Evolutionary conservation across 2,329 filamentous ascomycete genomes (phyloP), one percentile per base, ranked within the genome.

Genomic region (Penicillium sp.): DNA sequence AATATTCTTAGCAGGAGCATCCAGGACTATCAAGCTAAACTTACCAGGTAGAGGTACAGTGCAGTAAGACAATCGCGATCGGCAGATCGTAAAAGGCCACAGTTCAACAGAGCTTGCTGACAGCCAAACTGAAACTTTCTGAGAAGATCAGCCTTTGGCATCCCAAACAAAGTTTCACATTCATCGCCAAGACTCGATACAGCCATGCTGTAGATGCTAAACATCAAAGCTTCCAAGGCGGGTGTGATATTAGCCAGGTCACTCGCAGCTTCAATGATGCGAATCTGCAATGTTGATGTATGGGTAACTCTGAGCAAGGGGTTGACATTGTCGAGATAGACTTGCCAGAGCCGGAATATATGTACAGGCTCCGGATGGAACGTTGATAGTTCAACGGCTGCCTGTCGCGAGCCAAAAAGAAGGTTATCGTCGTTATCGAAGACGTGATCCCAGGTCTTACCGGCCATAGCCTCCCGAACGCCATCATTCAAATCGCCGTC

Each of bases 281-380:
- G 83, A n/a, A 77, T 79, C 70, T 91, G 88, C 0, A 90, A 76
- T 1, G 83, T 89, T 0, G 87, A 87, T 0, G 85, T 84, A 69
- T 91, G 89, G 0, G 86, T 88, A 58, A 91, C 80, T 69, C 90
- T 91, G 51, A 90, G 79, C 6, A 92, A 71, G 0, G 88, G 87
- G 66, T 91, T 87, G 66, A 91, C 85, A 67, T 90, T 90, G 64
- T 87, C 84, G 45, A 91, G 81, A 70, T 89, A 91, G 16, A 85
- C 81, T 73, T 90, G 87, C 88, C 89, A 91, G 10, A 78, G 68
- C 37, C 63, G 65, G 58, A 78, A 74, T 8, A 77, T 72, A 33
- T 71, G 68, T 3, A 66, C 53, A 3, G 66, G 62, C 13, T 61
- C 58, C 5, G 68, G 68, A 40, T 71, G 68, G 16, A 68, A 37